phyloP scores from a whole-genome alignment of 73 alveolate genomes.

The Symbiodinium pilosum region DNA sequence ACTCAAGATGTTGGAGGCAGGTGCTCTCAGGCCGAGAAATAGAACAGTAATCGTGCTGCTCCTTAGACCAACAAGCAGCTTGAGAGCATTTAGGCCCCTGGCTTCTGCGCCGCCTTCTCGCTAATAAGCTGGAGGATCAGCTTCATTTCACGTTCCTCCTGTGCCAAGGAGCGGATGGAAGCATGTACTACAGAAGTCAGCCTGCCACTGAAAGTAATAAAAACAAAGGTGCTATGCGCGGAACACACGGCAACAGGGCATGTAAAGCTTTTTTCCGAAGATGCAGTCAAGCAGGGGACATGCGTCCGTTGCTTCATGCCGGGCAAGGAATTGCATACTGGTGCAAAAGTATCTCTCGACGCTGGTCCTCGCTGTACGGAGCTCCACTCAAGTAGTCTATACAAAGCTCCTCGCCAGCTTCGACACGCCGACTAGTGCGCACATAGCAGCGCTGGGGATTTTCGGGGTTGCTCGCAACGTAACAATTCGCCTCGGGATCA shows the following conservation, averaged over 20 bases:
- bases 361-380: not conserved
- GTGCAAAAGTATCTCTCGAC: not conserved
- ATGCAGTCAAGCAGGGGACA: not conserved
- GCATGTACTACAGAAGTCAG: too few species aligned
- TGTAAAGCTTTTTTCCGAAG: not conserved
- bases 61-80: too few species aligned
- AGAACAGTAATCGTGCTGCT: too few species aligned
- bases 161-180: too few species aligned
- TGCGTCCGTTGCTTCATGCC: not conserved
- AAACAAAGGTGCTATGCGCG: too few species aligned
- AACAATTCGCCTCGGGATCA: not conserved
- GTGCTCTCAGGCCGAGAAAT: too few species aligned
- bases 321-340: not conserved
- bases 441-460: conserved; percentile 8
- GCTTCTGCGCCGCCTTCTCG: conserved; percentile 85
- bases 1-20: too few species aligned
- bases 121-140: conserved; percentile 75
- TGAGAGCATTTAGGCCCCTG: not conserved
- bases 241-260: not conserved
- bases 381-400: not conserved
- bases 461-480: not conserved
- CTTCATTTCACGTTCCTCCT: conserved; percentile 91
- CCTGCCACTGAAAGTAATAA: too few species aligned
- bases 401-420: not conserved
- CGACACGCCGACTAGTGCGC: not conserved